phyloP scores from a whole-genome alignment of 2,329 filamentous ascomycete species.

The Diplocarpon mali region DNA sequence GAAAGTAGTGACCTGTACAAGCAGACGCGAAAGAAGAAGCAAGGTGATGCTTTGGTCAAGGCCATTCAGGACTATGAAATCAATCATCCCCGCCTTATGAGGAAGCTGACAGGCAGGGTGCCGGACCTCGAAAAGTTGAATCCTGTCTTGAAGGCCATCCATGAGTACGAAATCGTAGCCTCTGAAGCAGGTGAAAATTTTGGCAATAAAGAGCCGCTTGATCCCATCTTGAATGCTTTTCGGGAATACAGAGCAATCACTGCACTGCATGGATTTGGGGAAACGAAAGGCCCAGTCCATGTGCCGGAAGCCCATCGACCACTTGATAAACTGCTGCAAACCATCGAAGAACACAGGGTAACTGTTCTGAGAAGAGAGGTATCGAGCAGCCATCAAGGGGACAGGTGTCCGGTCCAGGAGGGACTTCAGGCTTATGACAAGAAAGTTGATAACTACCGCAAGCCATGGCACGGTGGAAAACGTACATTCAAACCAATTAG shows the following conservation, averaged over 20 bases:
- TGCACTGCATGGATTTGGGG: not conserved
- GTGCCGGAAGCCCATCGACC: not conserved
- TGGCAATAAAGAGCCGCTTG: conserved; percentile 1
- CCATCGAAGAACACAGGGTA: not conserved
- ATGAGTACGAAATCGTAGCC: conserved; percentile 1
- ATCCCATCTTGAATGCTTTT: conserved; percentile 5
- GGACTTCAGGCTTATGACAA: conserved; percentile 9
- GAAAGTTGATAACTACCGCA: conserved; percentile 6
- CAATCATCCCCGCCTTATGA: not conserved
- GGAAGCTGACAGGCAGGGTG: not conserved
- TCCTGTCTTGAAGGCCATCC: conserved; percentile 6
- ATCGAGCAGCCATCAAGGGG: not conserved
- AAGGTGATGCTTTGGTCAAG: conserved; percentile 1
- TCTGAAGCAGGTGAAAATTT: not conserved
- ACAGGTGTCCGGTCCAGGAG: conserved; percentile 4
- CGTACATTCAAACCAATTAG: not conserved
- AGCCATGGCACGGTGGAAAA: not conserved
- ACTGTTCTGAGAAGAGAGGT: not conserved
- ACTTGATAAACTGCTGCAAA: not conserved
- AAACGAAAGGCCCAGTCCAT: not conserved
- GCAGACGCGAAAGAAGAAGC: conserved; percentile 1
- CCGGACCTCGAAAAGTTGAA: not conserved
- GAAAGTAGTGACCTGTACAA: not conserved
- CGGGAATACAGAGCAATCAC: not conserved
- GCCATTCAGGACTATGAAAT: conserved; percentile 8